Base-by-base conservation (phyloP, 345 rosid genomes). In the Iberis pinnata region DNA sequence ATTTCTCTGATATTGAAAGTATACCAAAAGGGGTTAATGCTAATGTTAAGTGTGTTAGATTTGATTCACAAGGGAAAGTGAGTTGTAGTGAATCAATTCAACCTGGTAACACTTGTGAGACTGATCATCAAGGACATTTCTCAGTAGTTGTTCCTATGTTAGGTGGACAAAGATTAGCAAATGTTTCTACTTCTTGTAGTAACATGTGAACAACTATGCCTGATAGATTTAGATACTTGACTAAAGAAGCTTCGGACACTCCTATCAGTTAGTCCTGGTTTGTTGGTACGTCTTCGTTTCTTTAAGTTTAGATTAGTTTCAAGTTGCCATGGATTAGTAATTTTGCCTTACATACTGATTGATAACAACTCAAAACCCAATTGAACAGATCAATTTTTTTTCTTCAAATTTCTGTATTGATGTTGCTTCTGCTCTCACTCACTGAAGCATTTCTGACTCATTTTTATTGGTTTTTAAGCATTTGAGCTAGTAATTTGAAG, bases 241-340 rank as follows among this genome's bases (percentile, higher is more conserved):
- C 86, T 65, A 80, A 75, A 72, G 83, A 86, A 79, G 94, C 82
- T 7, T 84, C 86, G 17, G 81, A 83, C 29, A 73, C 63, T 62
- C 83, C 88, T 26, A 18, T 77, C 17, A 67, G 70, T 32, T 89
- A 95, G 95, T 95, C 88, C 11, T 89, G 81, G 82, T 75, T 89
- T 57, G 73, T 89, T 1, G 95, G 97, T 86, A 76, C 27, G 80
- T 59, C 49, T 44, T 27, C 38, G 15, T 27, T 49, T n/a, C n/a
- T n/a, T n/a, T n/a, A n/a, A n/a, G n/a, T n/a, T n/a, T n/a, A n/a
- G n/a, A n/a, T n/a, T 33, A 16, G 45, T 9, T 37, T 22, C 22
- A 6, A 45, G 14, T 45, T 11, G 18, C 8, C 5, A 3, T 55
- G 18, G 1, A 37, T 37, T 32, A 12, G 9, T 16, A 9, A 25